Conservation (phyloP, 345 rosid species). For the Eucalyptus erythrocorys region DNA sequence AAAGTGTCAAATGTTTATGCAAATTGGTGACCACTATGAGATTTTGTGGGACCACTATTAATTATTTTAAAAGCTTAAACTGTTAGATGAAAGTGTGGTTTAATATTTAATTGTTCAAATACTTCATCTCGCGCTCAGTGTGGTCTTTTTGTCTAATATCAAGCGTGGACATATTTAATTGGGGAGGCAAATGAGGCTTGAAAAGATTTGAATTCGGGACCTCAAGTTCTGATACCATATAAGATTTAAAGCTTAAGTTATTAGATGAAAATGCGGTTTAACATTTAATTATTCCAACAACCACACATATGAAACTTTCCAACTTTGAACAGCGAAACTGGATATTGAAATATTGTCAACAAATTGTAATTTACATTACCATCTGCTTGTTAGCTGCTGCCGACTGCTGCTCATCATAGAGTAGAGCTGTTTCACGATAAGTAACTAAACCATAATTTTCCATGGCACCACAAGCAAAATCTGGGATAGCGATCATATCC, state of each 20-base stretch:
- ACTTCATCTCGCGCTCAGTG: too few relatives aligned
- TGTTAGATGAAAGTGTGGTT: fast-evolving
- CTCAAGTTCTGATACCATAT: too few relatives aligned
- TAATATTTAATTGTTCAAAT: too few relatives aligned
- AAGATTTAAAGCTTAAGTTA: too few relatives aligned
- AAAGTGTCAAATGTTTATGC: neutral
- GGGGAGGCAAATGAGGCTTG: too few relatives aligned
- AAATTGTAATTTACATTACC: constrained; percentile 18
- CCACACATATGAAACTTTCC: neutral
- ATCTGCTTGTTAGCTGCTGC: constrained; percentile 96
- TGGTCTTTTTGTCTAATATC: too few relatives aligned
- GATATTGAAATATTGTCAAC: neutral
- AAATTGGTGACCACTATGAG: neutral
- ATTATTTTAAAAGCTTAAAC: too few relatives aligned
- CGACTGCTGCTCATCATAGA: constrained; percentile 85
- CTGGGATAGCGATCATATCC: constrained; percentile 98
- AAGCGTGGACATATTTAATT: too few relatives aligned
- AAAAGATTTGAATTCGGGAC: too few relatives aligned
- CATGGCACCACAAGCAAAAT: constrained; percentile 96
- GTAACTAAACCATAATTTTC: constrained; percentile 97
- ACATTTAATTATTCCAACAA: too few relatives aligned
- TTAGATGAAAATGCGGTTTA: too few relatives aligned
- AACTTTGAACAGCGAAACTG: neutral
- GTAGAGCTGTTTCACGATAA: constrained; percentile 88
- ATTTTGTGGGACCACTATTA: too few relatives aligned